Conservation (phyloP, 2,329 filamentous ascomycete species). For the Aspergillus sclerotialis region DNA sequence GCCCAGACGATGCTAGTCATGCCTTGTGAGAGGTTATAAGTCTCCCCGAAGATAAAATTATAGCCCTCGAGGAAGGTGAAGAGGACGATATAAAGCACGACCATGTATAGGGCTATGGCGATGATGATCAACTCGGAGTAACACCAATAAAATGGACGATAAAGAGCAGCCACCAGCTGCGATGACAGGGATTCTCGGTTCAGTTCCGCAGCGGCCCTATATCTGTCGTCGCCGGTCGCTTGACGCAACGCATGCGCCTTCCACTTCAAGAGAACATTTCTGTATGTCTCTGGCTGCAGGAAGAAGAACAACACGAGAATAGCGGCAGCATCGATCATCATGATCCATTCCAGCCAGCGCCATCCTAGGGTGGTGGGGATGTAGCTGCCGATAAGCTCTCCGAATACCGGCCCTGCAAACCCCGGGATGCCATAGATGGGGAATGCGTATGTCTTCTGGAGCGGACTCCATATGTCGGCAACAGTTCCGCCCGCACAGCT, state of each 20-base stretch:
- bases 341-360: slow-evolving; percentile 44
- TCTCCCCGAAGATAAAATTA: slow-evolving; percentile 44
- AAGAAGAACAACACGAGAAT: slow-evolving; percentile 31
- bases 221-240: slow-evolving; percentile 39
- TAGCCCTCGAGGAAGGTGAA: slow-evolving; percentile 39
- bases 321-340: slow-evolving; percentile 30
- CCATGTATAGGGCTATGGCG: slow-evolving; percentile 20
- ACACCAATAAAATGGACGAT: slow-evolving; percentile 40
- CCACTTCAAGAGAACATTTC: slow-evolving; percentile 38
- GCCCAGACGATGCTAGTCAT: slow-evolving; percentile 42
- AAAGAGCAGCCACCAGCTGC: slow-evolving; percentile 28
- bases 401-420: slow-evolving; percentile 24
- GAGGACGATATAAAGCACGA: slow-evolving; percentile 23
- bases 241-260: slow-evolving; percentile 34
- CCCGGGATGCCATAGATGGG: slow-evolving; percentile 44
- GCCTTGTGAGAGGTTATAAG: slow-evolving; percentile 40
- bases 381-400: slow-evolving; percentile 13
- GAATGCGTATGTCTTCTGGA: slow-evolving; percentile 44
- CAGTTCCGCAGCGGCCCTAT: slow-evolving; percentile 34
- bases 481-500: slow-evolving; percentile 41
- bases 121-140: slow-evolving; percentile 33
- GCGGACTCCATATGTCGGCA: slow-evolving; percentile 39
- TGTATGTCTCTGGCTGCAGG: slow-evolving; percentile 46
- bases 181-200: slow-evolving; percentile 33
- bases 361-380: slow-evolving; percentile 11